These are phyloP conservation scores for Orychophragmus violaceus DNA, from an alignment of 345 rosid genomes.

Conservation along the genomic window DNA sequence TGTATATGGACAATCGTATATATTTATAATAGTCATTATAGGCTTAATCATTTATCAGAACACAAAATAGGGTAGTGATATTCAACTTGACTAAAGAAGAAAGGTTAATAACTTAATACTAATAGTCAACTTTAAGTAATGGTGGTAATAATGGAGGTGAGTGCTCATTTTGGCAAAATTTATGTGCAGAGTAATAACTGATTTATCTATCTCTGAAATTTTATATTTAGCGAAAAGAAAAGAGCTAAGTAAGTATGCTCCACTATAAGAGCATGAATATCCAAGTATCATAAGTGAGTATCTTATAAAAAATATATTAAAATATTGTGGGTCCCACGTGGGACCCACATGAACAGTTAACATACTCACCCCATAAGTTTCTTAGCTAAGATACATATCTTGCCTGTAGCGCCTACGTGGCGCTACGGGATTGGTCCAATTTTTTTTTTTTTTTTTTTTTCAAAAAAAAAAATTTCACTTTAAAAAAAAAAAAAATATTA, in stretches of 20 bases:
- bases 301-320: too few species aligned
- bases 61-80: background rate
- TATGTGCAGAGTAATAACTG: background rate
- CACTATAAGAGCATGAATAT: too few species aligned
- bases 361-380: too few species aligned
- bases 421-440: too few species aligned
- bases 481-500: too few species aligned
- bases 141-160: background rate
- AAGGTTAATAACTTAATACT: background rate
- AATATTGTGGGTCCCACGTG: too few species aligned
- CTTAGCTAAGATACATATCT: too few species aligned
- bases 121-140: background rate
- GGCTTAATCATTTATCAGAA: background rate
- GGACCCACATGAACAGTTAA: too few species aligned
- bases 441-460: too few species aligned
- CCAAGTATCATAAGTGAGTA: too few species aligned
- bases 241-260: slow-evolving; percentile 26
- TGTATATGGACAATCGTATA: background rate
- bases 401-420: too few species aligned
- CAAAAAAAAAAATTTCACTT: too few species aligned
- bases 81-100: background rate
- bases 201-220: background rate
- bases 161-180: background rate
- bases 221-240: slow-evolving; percentile 20
- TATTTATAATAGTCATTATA: background rate